A percentile compares a stretch with the other conserved stretches of the same genome.
These are phyloP conservation scores for Penicillium canescens DNA, from an alignment of 495 filamentous ascomycete genomes.

Conservation along the genomic window DNA sequence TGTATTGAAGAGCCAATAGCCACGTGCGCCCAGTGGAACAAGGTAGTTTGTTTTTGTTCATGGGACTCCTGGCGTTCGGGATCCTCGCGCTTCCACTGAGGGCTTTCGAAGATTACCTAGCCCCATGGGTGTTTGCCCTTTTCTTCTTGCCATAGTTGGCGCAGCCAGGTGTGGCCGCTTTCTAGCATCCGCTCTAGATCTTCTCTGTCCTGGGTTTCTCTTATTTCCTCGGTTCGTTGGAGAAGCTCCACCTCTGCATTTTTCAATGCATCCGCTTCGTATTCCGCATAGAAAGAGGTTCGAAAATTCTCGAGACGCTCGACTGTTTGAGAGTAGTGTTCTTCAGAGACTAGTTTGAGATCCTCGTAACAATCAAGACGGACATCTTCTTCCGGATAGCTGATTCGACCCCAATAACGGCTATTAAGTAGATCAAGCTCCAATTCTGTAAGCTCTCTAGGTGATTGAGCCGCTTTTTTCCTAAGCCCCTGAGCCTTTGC, in stretches of 20 bases:
- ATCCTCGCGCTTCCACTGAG: slow-evolving; percentile 1
- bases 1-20: neutral
- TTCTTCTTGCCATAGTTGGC: slow-evolving; percentile 5
- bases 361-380: neutral
- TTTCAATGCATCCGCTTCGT: slow-evolving; percentile 1
- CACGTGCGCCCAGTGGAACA: neutral
- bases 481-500: neutral
- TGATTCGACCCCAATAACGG: slow-evolving; percentile 1
- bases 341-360: neutral
- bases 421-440: neutral
- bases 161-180: neutral
- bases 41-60: neutral
- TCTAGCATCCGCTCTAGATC: neutral
- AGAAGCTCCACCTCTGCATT: neutral
- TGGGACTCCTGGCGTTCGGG: neutral
- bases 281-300: neutral
- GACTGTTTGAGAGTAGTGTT: neutral
- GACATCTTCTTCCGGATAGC: neutral
- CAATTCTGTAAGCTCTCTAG: neutral
- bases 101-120: slow-evolving; percentile 2
- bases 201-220: neutral
- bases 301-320: neutral
- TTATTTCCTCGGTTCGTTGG: neutral
- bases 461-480: slow-evolving; percentile 3
- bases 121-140: neutral